These are phyloP conservation scores for Solanum phureja DNA, from an alignment of 257 asterid species.

Conservation along the genomic window DNA sequence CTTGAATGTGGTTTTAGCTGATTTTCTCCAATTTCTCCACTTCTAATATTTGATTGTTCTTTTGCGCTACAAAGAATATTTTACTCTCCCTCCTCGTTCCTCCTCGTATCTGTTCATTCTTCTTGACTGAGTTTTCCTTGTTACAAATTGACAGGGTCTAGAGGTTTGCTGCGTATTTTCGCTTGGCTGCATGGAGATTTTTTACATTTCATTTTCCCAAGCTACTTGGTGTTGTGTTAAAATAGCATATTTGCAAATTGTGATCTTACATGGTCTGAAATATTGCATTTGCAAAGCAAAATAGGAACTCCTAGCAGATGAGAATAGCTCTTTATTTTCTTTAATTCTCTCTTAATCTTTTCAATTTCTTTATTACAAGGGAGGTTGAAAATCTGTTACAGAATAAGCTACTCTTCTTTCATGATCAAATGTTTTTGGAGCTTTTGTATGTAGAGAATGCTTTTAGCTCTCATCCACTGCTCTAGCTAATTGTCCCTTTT, in stretches of 20 bases:
- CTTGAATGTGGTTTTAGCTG: background rate
- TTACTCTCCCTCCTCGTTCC: background rate
- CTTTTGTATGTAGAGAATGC: background rate
- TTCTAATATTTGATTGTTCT: background rate
- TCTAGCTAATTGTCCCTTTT: background rate
- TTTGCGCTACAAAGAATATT: background rate
- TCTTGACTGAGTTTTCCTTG: background rate
- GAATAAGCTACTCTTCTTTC: background rate
- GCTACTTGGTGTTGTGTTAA: background rate
- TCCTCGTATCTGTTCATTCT: background rate
- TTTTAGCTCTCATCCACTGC: background rate
- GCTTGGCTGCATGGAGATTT: background rate
- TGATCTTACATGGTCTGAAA: background rate
- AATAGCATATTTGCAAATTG: background rate
- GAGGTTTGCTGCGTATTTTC: background rate
- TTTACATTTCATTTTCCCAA: background rate
- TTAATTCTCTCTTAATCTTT: background rate
- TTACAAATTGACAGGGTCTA: constrained; percentile 23
- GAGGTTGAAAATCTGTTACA: background rate
- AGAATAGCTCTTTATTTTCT: background rate
- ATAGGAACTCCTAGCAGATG: background rate
- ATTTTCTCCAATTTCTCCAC: background rate
- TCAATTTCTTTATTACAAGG: background rate
- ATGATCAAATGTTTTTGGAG: background rate
- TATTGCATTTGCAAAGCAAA: background rate